A percentile compares a stretch with the other conserved stretches of the same genome.
phyloP scores from a whole-genome alignment of 179 eudicot species.

The Camellia oleifera region DNA sequence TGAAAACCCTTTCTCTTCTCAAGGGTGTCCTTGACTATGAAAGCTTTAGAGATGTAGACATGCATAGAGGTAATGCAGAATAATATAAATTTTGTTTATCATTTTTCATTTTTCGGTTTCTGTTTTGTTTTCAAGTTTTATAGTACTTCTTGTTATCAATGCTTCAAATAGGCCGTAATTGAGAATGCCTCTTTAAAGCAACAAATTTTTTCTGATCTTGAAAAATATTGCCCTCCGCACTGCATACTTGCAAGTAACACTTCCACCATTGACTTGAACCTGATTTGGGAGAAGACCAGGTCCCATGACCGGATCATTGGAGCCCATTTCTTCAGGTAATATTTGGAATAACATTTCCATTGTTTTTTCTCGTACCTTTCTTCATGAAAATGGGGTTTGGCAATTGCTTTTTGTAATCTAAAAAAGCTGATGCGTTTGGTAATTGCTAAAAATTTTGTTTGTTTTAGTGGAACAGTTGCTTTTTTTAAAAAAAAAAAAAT shows the following conservation, averaged over 20 bases:
- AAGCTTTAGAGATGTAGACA: slow-evolving; percentile 84
- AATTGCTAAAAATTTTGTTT: no score
- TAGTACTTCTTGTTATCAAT: slow-evolving; percentile 5
- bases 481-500: no score
- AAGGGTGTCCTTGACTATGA: slow-evolving; percentile 76
- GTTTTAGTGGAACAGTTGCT: no score
- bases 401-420: no score
- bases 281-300: slow-evolving; percentile 80
- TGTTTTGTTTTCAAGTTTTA: not conserved
- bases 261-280: slow-evolving; percentile 87
- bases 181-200: slow-evolving; percentile 89
- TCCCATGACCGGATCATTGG: slow-evolving; percentile 90
- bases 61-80: slow-evolving; percentile 74
- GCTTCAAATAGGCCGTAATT: slow-evolving; percentile 69
- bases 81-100: not conserved
- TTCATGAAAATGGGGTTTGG: no score
- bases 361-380: not conserved
- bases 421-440: no score
- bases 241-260: slow-evolving; percentile 97
- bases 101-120: not conserved
- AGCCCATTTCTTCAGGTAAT: slow-evolving; percentile 93
- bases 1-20: slow-evolving; percentile 71
- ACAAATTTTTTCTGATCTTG: slow-evolving; percentile 84
- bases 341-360: not conserved
- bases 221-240: slow-evolving; percentile 82